These are phyloP conservation scores for Neckera pumila DNA, from an alignment of 225 moss, liverwort and hornwort genomes.

Conservation along the genomic window DNA sequence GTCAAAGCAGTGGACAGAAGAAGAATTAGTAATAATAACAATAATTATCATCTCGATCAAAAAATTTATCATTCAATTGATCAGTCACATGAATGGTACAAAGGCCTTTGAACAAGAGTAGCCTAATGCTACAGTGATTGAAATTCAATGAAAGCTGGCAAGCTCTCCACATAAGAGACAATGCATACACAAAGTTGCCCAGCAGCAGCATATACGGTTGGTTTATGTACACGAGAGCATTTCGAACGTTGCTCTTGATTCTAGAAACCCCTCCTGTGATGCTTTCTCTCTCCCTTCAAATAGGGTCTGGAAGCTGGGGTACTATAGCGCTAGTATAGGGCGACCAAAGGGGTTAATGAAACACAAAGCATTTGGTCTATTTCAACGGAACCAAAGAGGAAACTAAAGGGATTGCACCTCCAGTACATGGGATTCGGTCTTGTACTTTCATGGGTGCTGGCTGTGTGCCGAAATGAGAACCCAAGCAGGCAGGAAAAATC, in stretches of 20 bases:
- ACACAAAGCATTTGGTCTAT: background rate
- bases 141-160: background rate
- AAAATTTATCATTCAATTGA: constrained; percentile 15
- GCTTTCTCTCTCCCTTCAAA: constrained; percentile 16
- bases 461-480: background rate
- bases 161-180: constrained; percentile 3
- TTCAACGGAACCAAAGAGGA: background rate
- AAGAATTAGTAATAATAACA: no score
- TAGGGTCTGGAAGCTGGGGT: constrained; percentile 19
- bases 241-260: constrained; percentile 7
- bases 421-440: constrained; percentile 8
- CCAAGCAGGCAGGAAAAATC: constrained; percentile 1
- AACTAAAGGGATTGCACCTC: background rate
- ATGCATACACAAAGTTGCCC: constrained; percentile 9
- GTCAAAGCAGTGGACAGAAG: background rate
- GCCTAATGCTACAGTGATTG: background rate
- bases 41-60: background rate
- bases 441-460: constrained; percentile 25
- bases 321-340: background rate
- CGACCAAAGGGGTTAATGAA: background rate
- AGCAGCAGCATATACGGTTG: constrained; percentile 3
- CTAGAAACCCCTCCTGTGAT: background rate
- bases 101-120: constrained; percentile 5
- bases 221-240: constrained; percentile 15
- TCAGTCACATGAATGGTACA: constrained; percentile 25